Conservation (phyloP, 352 stramenopile genomes). For the Globisporangium orthogonon region DNA sequence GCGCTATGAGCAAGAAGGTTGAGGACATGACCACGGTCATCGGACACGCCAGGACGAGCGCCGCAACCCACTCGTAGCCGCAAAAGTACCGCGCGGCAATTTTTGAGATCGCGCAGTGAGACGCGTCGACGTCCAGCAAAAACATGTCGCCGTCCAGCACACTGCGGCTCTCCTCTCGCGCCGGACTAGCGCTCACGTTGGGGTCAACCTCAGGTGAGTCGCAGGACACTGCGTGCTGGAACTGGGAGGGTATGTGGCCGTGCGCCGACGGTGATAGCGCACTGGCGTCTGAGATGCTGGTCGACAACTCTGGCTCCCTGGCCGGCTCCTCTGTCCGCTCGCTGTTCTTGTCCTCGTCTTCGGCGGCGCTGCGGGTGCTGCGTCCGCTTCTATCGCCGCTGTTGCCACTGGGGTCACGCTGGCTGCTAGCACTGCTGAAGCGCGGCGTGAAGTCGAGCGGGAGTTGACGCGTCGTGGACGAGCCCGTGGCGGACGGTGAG, state of each 20-base stretch:
- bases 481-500: constrained; percentile 4
- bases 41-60: constrained; percentile 26
- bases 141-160: constrained; percentile 12
- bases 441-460: not conserved
- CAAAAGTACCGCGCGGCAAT: constrained; percentile 32
- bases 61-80: constrained; percentile 44
- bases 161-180: constrained; percentile 4
- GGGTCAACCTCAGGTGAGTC: constrained; percentile 6
- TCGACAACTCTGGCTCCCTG: too few species aligned
- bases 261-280: not conserved
- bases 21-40: constrained; percentile 24
- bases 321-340: not conserved
- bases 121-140: constrained; percentile 15
- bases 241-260: not conserved
- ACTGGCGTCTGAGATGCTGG: not conserved
- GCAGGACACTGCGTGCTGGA: not conserved
- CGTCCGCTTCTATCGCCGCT: constrained; percentile 6
- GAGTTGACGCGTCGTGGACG: not conserved
- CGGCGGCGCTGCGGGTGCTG: constrained; percentile 28
- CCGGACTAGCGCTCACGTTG: not conserved
- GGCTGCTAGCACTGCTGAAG: not conserved
- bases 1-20: constrained; percentile 33
- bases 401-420: not conserved
- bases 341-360: constrained; percentile 10
- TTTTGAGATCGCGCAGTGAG: constrained; percentile 24